Base-by-base conservation (phyloP, 2,329 filamentous ascomycete genomes). In the Dryadomyces quercus-mongolicae region DNA sequence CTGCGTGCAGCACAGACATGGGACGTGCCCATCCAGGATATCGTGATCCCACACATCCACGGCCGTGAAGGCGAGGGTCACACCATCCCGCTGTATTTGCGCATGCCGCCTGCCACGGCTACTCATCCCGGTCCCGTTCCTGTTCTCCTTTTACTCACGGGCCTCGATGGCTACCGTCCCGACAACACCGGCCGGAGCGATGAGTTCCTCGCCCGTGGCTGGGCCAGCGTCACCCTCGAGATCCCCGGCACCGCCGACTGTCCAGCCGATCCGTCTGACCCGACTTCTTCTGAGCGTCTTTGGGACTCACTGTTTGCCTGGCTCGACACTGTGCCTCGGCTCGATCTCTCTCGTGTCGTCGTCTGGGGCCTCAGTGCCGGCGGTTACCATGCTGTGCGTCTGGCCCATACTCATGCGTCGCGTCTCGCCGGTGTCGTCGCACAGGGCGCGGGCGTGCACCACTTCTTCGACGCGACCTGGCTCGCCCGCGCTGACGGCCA, bases 201-300 rank as follows among this genome's bases (percentile, higher is more conserved):
- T 52, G 81, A 84, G 67, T 83, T 85, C 61, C 67, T 83, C 6
- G 65, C 70, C 1, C 75, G 82, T 45, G 82, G 82, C 3, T 86
- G 82, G 82, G 82, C 73, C 1, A 70, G 69, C 10, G 72, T 86
- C 2, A 75, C 84, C 22, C 74, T 74, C 9, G 84, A 86, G 65
- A 83, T 85, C 54, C 81, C 81, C 0, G 82, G 82, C 0, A 85
- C 82, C 4, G 83, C 80, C 5, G 83, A 87, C 63, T 85, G 77
- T 56, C 83, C 83, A 0, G 80, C 82, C 0, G 79, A 83, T 58
- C 71, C 79, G 34, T 70, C 72, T 0, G 84, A 87, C 62, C 77
- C 83, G 0, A 65, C 68, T 4, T 74, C 74, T 1, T 70, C 80
- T 0, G 84, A 87, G 61, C 72, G 84, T 2, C 66, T 86, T 43